Evolutionary conservation across 306 rosid species (phyloP), one percentile per base, ranked within the genome.

Genomic region (Malus asiatica): DNA sequence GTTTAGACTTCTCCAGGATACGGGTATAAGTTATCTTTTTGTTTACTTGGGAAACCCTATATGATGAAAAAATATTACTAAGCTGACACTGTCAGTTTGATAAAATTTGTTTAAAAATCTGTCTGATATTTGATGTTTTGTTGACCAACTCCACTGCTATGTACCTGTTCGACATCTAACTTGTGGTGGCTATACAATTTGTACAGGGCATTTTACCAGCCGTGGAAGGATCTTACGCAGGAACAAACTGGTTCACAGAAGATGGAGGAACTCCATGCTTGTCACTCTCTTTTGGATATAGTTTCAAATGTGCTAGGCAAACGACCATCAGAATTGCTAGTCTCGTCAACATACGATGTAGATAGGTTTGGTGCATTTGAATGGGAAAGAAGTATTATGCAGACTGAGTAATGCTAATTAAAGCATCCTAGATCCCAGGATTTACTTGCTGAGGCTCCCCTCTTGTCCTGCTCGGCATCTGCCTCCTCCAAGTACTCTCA

Each of bases 241-340:
- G 90, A 84, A 73, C 62, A 63, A 27, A 84, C 76, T 30, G 83
- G 87, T 68, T 73, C 76, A 22, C 87, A 89, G 82, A 89, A 75
- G 82, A 77, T 89, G 83, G 97, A 83, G 42, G 97, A 90, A 88
- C 81, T 88, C 78, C 96, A 90, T 81, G 89, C 96, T 74, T 87
- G 97, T 74, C 83, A 80, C 70, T 83, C 76, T 71, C 86, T 95
- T 61, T 66, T 90, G 64, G 77, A 84, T 80, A 77, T 87, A 60
- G 59, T 84, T 62, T 84, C 96, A 60, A 89, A 88, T 80, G 76
- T 79, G 64, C 85, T 92, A 35, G 73, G 85, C 51, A 86, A 84
- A 73, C 83, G 71, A 74, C 77, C 89, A 62, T 52, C 84, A 22
- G 89, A 88, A 71, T 66, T 76, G 23, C 85, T 80, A 51, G 52